Evolutionary conservation across 108 stramenopile species (phyloP), one percentile per base, ranked within the genome.

Genomic region (Parietichytrium sp.): DNA sequence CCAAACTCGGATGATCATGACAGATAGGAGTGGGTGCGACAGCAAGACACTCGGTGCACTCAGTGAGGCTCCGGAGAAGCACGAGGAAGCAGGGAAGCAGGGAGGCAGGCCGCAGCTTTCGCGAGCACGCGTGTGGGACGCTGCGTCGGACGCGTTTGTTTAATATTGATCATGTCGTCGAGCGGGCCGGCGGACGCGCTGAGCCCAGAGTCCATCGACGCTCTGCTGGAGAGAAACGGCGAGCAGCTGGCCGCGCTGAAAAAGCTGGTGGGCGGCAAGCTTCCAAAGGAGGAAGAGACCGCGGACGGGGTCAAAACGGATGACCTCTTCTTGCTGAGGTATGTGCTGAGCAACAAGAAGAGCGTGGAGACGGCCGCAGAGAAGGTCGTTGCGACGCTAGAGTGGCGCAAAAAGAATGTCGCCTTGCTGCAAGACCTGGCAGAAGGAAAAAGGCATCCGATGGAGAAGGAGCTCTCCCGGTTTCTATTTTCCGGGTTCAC

Each of bases 321-420:
- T 23, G 55, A 72, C 20, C 7, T 72, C 38, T 72, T 72, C 55
- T 23, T 72, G 30, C 55, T 72, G 36, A 30, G 55, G 15, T 72
- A 15, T 18, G 55, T 72, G 38, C 55, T 72, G 15, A 72, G 55
- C 38, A 72, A 18, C 55, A 30, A 38, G 36, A 42, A 42, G 38
- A 72, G 42, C 0, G 7, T 72, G 20, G 55, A 72, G 36, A 23
- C 29, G 29, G 55, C 55, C 12, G 55, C 55, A 38, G 30, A 33
- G 20, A 72, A 72, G 55, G 38, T 72, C 12, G 20, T n/a, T n/a
- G 55, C 33, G 38, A 72, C 55, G 36, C 55, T 72, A 8, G 55
- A 30, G 18, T 72, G 55, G 55, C 55, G 55, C 55, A 0, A 72
- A 38, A 38, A 72, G 55, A 72, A 72, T 18, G 1, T 38, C 38